Percentiles rank a stretch among this genome's conserved stretches.
Evolutionary conservation across 805 yeast genomes (phyloP).

Genomic region (Torulaspora franciscae): DNA sequence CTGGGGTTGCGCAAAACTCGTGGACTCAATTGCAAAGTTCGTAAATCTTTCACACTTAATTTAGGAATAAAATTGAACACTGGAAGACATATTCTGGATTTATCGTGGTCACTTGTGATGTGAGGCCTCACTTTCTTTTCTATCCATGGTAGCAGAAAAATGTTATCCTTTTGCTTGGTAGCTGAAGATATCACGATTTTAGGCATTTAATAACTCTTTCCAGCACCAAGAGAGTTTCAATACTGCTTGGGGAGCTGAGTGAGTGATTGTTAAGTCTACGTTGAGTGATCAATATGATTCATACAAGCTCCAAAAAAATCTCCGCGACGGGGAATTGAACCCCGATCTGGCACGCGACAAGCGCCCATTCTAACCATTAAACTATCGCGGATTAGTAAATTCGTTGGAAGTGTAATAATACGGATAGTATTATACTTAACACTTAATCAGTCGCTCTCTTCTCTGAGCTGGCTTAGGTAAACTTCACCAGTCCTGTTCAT

Average conservation of each 20-base stretch:
- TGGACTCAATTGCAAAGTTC: constrained; percentile 10
- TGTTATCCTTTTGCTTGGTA: constrained; percentile 19
- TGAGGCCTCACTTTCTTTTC: constrained; percentile 6
- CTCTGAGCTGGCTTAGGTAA: too few relatives aligned
- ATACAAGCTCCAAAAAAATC: constrained; percentile 12
- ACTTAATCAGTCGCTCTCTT: too few relatives aligned
- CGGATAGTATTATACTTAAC: too few relatives aligned
- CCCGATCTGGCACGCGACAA: constrained; percentile 31
- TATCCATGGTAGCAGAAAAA: constrained; percentile 28
- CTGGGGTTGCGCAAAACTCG: constrained; percentile 10
- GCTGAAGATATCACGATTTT: constrained; percentile 16
- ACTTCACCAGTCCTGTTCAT: too few relatives aligned
- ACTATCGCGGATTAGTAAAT: constrained; percentile 25
- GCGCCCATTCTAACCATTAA: constrained; percentile 31
- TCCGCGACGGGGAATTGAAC: constrained; percentile 32
- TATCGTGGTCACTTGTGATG: not conserved
- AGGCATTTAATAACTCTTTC: constrained; percentile 17
- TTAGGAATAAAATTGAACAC: constrained; percentile 13
- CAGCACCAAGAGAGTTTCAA: too few relatives aligned
- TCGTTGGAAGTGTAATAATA: too few relatives aligned
- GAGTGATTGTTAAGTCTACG: too few relatives aligned
- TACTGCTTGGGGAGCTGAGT: too few relatives aligned
- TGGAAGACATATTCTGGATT: constrained; percentile 5
- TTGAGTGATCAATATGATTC: too few relatives aligned
- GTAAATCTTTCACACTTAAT: constrained; percentile 11